Conservation (phyloP, 2,329 filamentous ascomycete genomes). For the Penicillium fuscoglaucum region DNA sequence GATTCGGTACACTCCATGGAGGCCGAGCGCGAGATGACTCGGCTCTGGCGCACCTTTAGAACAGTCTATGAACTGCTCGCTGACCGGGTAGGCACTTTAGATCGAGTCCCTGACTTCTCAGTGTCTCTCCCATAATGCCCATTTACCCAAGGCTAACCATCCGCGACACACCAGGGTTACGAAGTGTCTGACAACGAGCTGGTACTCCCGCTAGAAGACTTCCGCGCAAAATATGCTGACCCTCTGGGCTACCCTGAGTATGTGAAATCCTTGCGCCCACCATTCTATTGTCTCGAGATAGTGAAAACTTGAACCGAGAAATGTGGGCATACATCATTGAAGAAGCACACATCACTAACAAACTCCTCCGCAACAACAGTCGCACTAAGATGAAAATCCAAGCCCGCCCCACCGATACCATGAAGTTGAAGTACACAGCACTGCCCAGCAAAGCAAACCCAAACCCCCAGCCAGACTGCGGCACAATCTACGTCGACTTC, state of each 20-base stretch:
- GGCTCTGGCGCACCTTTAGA: slow-evolving; percentile 90
- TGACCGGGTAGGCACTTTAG: slow-evolving; percentile 68
- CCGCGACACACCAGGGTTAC: slow-evolving; percentile 68
- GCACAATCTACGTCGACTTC: slow-evolving; percentile 93
- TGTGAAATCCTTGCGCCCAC: slow-evolving; percentile 34
- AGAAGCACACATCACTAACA: slow-evolving; percentile 13
- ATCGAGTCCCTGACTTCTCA: neutral
- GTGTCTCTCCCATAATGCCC: neutral
- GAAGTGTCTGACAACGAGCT: slow-evolving; percentile 87
- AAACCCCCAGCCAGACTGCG: slow-evolving; percentile 71
- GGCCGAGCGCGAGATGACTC: slow-evolving; percentile 51
- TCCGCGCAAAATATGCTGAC: slow-evolving; percentile 70
- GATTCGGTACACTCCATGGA: slow-evolving; percentile 41
- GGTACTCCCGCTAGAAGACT: slow-evolving; percentile 79
- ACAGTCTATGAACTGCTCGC: slow-evolving; percentile 94
- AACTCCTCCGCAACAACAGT: slow-evolving; percentile 48
- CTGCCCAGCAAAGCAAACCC: slow-evolving; percentile 68
- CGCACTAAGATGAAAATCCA: slow-evolving; percentile 84
- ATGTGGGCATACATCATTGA: neutral
- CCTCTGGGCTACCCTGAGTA: slow-evolving; percentile 75
- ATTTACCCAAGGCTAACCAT: slow-evolving; percentile 24
- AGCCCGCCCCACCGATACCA: slow-evolving; percentile 76
- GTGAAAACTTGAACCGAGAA: slow-evolving; percentile 10
- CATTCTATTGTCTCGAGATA: neutral
- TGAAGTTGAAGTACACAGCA: slow-evolving; percentile 81